phyloP scores from a whole-genome alignment of 139 green algal genomes.

The Chlorella sorokiniana region DNA sequence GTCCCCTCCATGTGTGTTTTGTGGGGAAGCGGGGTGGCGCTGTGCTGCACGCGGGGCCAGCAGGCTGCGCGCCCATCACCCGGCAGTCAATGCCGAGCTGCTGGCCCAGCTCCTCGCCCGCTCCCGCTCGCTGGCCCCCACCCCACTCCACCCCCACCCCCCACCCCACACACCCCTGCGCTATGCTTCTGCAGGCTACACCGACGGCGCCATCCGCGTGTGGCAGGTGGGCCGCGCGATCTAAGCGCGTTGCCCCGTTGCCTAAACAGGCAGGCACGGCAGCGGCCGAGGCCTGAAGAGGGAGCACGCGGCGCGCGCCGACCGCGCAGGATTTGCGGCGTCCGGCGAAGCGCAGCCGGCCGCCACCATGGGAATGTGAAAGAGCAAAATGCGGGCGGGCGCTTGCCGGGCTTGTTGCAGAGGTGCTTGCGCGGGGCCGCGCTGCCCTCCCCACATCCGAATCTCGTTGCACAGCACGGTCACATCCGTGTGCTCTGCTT shows the following conservation, averaged over 20 bases:
- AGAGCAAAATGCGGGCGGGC: conserved; percentile 28
- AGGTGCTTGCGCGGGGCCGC: conserved; percentile 2
- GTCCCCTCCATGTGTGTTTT: no score
- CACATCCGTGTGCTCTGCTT: background rate
- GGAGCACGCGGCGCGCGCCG: background rate
- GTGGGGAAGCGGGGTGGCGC: no score
- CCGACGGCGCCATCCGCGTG: conserved; percentile 82
- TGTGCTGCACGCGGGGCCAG: no score
- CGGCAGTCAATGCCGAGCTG: no score
- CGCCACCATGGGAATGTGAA: conserved; percentile 19
- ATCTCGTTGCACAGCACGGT: background rate
- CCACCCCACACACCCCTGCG: no score
- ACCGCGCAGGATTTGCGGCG: conserved; percentile 30
- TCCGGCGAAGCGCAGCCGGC: background rate
- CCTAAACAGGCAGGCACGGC: background rate
- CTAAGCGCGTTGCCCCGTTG: conserved; percentile 23
- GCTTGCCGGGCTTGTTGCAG: conserved; percentile 21
- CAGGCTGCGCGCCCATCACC: no score
- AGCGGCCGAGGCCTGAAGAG: background rate
- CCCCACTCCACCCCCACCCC: background rate
- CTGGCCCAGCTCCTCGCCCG: no score
- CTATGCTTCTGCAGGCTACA: conserved; percentile 79
- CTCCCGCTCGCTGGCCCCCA: background rate
- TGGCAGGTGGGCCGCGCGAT: conserved; percentile 70
- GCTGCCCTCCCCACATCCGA: background rate